Conservation (phyloP, 768 basidiomycete species). For the Mycena belliarum region DNA sequence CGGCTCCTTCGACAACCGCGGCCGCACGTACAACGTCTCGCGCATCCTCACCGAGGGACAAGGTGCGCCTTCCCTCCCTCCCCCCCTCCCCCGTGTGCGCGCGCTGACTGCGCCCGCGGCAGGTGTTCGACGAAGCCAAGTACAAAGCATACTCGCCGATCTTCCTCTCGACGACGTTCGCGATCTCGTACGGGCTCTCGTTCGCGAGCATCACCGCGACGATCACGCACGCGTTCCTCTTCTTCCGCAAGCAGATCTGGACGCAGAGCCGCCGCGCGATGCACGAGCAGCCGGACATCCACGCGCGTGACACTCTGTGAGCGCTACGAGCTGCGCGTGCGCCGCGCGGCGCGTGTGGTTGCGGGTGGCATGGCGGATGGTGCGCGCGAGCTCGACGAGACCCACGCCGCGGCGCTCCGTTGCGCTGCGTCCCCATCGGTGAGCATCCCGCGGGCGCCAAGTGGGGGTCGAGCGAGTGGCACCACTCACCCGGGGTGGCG, state of each 20-base stretch:
- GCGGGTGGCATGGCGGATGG: neutral
- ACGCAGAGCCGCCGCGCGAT: conserved; percentile 68
- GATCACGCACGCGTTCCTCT: conserved; percentile 68
- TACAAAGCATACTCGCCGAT: conserved; percentile 63
- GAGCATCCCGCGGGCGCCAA: too few species aligned
- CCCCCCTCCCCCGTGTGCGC: too few species aligned
- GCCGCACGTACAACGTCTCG: conserved; percentile 55
- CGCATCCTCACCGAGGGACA: conserved; percentile 53
- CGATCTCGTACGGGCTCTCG: conserved; percentile 71
- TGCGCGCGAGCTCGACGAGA: too few species aligned
- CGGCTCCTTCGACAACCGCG: conserved; percentile 66
- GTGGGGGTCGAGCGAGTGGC: too few species aligned
- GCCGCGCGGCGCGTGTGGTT: neutral
- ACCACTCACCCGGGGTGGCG: too few species aligned
- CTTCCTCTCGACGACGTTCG: conserved; percentile 71
- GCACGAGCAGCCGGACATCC: conserved; percentile 81
- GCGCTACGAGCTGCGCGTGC: conserved; percentile 56
- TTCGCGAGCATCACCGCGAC: conserved; percentile 82
- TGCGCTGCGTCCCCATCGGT: too few species aligned
- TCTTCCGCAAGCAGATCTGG: conserved; percentile 82
- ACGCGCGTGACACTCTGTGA: conserved; percentile 79
- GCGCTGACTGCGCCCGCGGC: conserved; percentile 23
- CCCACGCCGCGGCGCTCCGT: too few species aligned
- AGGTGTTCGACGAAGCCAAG: conserved; percentile 53
- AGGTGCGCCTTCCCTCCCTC: neutral